Evolutionary conservation across 257 asterid genomes (phyloP).

Genomic region (Schizonepeta tenuifolia): DNA sequence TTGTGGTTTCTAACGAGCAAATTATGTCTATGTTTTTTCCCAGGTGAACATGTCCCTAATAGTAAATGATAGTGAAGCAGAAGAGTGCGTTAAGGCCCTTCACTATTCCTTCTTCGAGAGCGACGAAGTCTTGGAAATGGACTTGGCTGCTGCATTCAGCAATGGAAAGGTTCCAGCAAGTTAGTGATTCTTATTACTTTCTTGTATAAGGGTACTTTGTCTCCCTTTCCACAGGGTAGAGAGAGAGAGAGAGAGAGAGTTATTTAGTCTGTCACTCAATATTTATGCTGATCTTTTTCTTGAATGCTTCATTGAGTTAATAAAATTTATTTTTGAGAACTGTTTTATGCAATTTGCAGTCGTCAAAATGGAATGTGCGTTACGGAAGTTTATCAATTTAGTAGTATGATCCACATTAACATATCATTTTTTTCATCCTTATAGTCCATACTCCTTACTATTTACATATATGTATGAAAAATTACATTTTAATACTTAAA

Average conservation of each 20-base stretch:
- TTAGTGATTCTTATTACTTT: neutral
- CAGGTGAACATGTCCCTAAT: conserved; percentile 77
- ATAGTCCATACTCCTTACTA: no score
- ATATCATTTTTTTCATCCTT: no score
- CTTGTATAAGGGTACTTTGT: neutral
- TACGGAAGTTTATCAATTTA: no score
- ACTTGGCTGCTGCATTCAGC: conserved; percentile 6
- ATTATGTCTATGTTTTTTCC: neutral
- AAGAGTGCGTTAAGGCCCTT: conserved; percentile 71
- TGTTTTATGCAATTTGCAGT: no score
- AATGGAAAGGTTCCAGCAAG: conserved; percentile 18
- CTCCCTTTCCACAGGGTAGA: neutral
- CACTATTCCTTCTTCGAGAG: conserved; percentile 68
- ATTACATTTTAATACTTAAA: no score
- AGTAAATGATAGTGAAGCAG: conserved; percentile 84
- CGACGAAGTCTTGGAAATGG: conserved; percentile 15
- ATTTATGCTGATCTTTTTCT: no score
- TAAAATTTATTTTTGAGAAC: no score
- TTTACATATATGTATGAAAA: no score
- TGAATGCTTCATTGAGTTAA: no score
- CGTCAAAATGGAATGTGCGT: no score
- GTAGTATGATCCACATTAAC: no score
- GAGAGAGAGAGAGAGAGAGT: neutral
- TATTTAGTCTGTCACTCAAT: no score
- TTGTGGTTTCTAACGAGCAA: neutral